phyloP scores from a whole-genome alignment of 2,329 filamentous ascomycete species.

The Scedosporium aurantiacum region DNA sequence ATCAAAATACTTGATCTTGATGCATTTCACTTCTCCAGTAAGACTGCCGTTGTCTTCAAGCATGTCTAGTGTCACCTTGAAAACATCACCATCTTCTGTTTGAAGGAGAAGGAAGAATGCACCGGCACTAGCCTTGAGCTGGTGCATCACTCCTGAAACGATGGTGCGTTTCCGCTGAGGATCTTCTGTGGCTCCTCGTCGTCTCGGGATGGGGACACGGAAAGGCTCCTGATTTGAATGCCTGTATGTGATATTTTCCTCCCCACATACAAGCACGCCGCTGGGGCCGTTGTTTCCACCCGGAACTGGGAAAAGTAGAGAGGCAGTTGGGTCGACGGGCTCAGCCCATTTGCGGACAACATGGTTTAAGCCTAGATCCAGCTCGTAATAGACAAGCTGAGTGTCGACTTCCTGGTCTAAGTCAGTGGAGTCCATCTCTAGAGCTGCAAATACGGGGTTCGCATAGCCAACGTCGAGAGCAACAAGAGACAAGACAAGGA shows the following conservation, averaged over 20 bases:
- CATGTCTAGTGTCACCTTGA: constrained; percentile 93
- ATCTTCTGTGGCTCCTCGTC: constrained; percentile 81
- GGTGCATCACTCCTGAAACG: constrained; percentile 87
- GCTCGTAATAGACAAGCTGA: constrained; percentile 82
- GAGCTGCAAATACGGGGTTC: constrained; percentile 88
- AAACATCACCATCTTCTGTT: constrained; percentile 90
- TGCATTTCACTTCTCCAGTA: constrained; percentile 67
- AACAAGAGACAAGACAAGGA: constrained; percentile 77
- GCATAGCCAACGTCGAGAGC: constrained; percentile 93
- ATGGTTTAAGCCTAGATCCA: constrained; percentile 92
- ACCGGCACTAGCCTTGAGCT: constrained; percentile 67
- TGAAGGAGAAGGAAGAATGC: constrained; percentile 97
- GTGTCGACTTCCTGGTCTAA: constrained; percentile 75
- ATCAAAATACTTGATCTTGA: constrained; percentile 97
- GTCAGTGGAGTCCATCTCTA: constrained; percentile 90
- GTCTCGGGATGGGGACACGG: constrained; percentile 76
- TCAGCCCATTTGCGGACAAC: constrained; percentile 96
- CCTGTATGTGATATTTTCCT: constrained; percentile 93
- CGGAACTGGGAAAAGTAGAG: constrained; percentile 87
- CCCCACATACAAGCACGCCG: constrained; percentile 86
- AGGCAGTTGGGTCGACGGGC: constrained; percentile 78
- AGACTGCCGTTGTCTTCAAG: constrained; percentile 67
- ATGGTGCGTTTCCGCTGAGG: constrained; percentile 82
- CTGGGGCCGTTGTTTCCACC: constrained; percentile 89
- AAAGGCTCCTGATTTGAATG: constrained; percentile 90